Conservation (phyloP, 805 yeast genomes). For the Geotrichum ghanense region DNA sequence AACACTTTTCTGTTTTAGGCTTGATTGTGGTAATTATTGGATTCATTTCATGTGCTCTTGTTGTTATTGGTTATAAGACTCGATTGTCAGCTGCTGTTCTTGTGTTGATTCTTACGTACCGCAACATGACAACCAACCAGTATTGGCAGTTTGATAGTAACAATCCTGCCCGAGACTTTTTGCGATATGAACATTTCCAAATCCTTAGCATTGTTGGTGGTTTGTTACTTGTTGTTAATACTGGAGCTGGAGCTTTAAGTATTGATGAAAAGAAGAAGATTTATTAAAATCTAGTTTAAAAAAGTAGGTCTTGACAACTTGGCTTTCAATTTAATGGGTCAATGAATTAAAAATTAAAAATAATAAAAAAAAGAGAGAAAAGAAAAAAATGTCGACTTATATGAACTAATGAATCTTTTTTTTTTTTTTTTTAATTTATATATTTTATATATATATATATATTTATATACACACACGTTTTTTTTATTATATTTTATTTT, state of each 20-base stretch:
- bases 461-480: too few species aligned
- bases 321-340: too few species aligned
- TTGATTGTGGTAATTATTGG: slow-evolving; percentile 59
- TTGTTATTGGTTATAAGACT: slow-evolving; percentile 87
- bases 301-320: too few species aligned
- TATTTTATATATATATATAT: too few species aligned
- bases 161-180: slow-evolving; percentile 74
- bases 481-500: too few species aligned
- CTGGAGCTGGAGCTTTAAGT: slow-evolving; percentile 93
- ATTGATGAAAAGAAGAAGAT: slow-evolving; percentile 93
- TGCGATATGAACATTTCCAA: slow-evolving; percentile 90
- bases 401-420: too few species aligned
- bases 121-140: slow-evolving; percentile 71
- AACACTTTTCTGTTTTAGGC: slow-evolving; percentile 55
- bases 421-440: too few species aligned
- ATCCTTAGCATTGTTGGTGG: slow-evolving; percentile 94
- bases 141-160: slow-evolving; percentile 71
- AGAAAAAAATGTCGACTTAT: too few species aligned
- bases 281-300: slow-evolving; percentile 32
- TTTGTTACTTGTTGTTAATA: slow-evolving; percentile 74
- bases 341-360: too few species aligned
- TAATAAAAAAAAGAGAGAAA: too few species aligned
- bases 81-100: slow-evolving; percentile 65
- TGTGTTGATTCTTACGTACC: slow-evolving; percentile 58
- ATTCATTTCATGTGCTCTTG: slow-evolving; percentile 56